Evolutionary conservation across 2,329 filamentous ascomycete genomes (phyloP).

Genomic region (Diatrype stigma): DNA sequence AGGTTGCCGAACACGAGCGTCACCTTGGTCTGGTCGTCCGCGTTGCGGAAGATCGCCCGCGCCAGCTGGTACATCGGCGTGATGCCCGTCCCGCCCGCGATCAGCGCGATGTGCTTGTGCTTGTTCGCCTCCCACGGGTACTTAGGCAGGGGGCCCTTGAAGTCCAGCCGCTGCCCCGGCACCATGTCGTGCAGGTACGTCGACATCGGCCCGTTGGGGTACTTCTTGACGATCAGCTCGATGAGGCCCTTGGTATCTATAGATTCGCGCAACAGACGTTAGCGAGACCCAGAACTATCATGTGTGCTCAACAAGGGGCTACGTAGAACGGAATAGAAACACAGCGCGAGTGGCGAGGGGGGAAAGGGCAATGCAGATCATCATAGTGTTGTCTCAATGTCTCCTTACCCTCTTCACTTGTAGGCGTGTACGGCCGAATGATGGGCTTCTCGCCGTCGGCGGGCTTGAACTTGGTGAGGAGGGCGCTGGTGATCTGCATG

Average conservation of each 20-base stretch:
- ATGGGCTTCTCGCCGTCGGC: conserved; percentile 79
- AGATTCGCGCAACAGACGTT: too few relatives aligned
- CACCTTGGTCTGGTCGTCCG: conserved; percentile 94
- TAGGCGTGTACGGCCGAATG: conserved; percentile 88
- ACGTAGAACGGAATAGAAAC: conserved; percentile 4
- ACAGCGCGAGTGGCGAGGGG: too few relatives aligned
- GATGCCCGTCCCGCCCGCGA: conserved; percentile 95
- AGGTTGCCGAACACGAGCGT: conserved; percentile 93
- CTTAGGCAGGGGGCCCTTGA: conserved; percentile 96
- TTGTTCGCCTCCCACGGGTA: conserved; percentile 89
- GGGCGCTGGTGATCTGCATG: conserved; percentile 74
- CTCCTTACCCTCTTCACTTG: conserved; percentile 76
- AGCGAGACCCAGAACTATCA: too few relatives aligned
- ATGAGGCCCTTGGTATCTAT: conserved; percentile 74
- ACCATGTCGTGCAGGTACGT: conserved; percentile 79
- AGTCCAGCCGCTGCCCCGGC: conserved; percentile 75
- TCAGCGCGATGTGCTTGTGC: conserved; percentile 80
- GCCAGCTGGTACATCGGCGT: conserved; percentile 97
- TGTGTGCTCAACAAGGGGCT: too few relatives aligned
- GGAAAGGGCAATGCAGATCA: too few relatives aligned
- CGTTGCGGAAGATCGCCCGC: conserved; percentile 91
- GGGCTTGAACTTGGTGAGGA: conserved; percentile 89
- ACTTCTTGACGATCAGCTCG: conserved; percentile 88
- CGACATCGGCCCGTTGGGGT: conserved; percentile 88
- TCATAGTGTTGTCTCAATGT: background rate